phyloP scores from a whole-genome alignment of 495 filamentous ascomycete species.

The Hypoxylon fuscum region DNA sequence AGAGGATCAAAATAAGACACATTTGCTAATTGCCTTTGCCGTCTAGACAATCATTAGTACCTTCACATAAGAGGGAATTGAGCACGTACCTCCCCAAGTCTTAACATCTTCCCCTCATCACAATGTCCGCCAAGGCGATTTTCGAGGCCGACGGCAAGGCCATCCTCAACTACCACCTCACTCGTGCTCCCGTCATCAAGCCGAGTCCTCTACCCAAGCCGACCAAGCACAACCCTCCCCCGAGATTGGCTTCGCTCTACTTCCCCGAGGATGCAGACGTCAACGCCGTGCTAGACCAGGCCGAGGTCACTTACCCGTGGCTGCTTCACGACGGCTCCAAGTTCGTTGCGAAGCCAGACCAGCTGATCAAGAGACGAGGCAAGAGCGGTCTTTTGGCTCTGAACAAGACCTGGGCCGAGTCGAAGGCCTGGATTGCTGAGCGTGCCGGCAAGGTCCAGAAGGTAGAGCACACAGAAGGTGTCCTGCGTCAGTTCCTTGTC shows the following conservation, averaged over 20 bases:
- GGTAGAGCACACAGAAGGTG: conserved; percentile 91
- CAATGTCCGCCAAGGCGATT: conserved; percentile 99
- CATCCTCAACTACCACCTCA: conserved; percentile 99
- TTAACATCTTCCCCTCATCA: conserved; percentile 41
- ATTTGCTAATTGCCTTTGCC: conserved; percentile 28
- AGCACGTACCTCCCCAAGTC: conserved; percentile 35
- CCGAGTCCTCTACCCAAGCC: conserved; percentile 88
- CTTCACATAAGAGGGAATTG: conserved; percentile 30
- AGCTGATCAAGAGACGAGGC: conserved; percentile 98
- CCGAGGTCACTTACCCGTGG: conserved; percentile 95
- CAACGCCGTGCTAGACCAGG: conserved; percentile 89
- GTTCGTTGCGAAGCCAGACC: conserved; percentile 99
- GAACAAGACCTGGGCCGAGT: conserved; percentile 97
- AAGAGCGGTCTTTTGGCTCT: conserved; percentile 97
- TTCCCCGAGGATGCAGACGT: conserved; percentile 89
- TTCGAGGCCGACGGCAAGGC: conserved; percentile 99
- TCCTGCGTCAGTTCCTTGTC: conserved; percentile 93
- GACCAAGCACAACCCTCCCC: conserved; percentile 87
- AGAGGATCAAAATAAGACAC: conserved; percentile 2
- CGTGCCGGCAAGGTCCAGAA: conserved; percentile 88
- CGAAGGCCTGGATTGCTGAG: conserved; percentile 90
- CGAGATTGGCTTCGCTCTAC: conserved; percentile 89
- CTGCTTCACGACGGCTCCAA: conserved; percentile 80
- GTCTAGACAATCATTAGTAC: conserved; percentile 17
- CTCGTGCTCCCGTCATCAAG: conserved; percentile 96